phyloP scores from a whole-genome alignment of 768 basidiomycete genomes.

The Psilocybe sp. region DNA sequence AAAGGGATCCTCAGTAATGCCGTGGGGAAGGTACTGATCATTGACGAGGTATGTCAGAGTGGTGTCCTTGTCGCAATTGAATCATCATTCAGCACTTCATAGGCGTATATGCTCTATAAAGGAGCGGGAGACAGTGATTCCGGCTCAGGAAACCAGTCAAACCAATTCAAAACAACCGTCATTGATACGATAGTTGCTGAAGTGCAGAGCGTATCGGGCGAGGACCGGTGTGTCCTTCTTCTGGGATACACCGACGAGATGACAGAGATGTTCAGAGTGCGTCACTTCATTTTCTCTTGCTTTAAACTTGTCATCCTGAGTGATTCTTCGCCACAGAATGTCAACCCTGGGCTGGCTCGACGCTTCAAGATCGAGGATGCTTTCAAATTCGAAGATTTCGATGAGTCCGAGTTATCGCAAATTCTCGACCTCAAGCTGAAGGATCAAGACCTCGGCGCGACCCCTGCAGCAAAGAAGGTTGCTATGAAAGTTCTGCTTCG shows the following conservation, averaged over 20 bases:
- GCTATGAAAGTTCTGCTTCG: constrained; percentile 49
- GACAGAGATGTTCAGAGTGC: constrained; percentile 72
- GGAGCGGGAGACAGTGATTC: constrained; percentile 25
- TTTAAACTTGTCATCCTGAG: not conserved
- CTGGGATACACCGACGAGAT: constrained; percentile 67
- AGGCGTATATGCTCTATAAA: constrained; percentile 72
- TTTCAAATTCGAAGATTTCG: constrained; percentile 68
- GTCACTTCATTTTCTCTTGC: not conserved
- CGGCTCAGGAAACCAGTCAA: constrained; percentile 21
- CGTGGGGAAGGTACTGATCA: constrained; percentile 65
- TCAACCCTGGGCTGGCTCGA: constrained; percentile 64
- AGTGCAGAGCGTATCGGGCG: constrained; percentile 65
- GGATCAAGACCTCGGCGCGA: constrained; percentile 54
- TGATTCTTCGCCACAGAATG: constrained; percentile 43
- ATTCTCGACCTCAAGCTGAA: constrained; percentile 57
- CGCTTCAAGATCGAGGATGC: constrained; percentile 70
- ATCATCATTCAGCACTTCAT: not conserved
- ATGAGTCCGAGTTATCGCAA: constrained; percentile 44
- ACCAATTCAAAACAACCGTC: constrained; percentile 62
- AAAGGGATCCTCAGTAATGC: constrained; percentile 58
- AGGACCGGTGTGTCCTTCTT: constrained; percentile 66
- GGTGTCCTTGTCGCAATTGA: not conserved
- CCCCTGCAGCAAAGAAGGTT: constrained; percentile 51
- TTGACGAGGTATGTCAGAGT: constrained; percentile 54
- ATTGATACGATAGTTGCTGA: constrained; percentile 77